Conservation (phyloP, 768 basidiomycete species). For the Pholiota microspora region DNA sequence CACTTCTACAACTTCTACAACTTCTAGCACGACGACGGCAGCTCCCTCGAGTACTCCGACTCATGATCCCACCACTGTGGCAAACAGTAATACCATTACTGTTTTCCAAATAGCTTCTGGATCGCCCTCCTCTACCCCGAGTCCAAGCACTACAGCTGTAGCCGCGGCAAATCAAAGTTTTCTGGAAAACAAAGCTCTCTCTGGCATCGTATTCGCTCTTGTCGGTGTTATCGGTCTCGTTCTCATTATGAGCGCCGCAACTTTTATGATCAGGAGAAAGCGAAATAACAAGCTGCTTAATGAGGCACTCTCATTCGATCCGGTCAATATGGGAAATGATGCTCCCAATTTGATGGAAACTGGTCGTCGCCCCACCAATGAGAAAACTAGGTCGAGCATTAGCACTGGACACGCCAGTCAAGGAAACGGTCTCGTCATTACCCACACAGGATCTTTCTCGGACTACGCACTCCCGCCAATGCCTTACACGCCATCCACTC, state of each 20-base stretch:
- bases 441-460: constrained; percentile 10
- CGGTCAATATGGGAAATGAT: constrained; percentile 27
- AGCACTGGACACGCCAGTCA: constrained; percentile 25
- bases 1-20: background rate
- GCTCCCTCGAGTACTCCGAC: background rate
- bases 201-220: constrained; percentile 54
- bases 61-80: background rate
- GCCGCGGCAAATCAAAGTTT: constrained; percentile 33
- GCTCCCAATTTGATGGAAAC: constrained; percentile 18
- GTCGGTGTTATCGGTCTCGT: constrained; percentile 47
- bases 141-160: background rate
- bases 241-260: constrained; percentile 40
- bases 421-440: constrained; percentile 13
- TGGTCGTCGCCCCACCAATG: constrained; percentile 23
- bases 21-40: too few relatives aligned
- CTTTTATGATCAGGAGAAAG: constrained; percentile 49
- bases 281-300: constrained; percentile 38
- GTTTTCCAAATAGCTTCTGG: constrained; percentile 2
- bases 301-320: constrained; percentile 53
- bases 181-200: constrained; percentile 64
- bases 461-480: constrained; percentile 20
- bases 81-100: constrained; percentile 2
- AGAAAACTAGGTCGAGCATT: constrained; percentile 23
- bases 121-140: constrained; percentile 2
- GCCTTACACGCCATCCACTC: constrained; percentile 5